A percentile compares a stretch with the other conserved stretches of the same genome.
Evolutionary conservation across 2,329 filamentous ascomycete species (phyloP).

Genomic region (Neofusicoccum sp.): DNA sequence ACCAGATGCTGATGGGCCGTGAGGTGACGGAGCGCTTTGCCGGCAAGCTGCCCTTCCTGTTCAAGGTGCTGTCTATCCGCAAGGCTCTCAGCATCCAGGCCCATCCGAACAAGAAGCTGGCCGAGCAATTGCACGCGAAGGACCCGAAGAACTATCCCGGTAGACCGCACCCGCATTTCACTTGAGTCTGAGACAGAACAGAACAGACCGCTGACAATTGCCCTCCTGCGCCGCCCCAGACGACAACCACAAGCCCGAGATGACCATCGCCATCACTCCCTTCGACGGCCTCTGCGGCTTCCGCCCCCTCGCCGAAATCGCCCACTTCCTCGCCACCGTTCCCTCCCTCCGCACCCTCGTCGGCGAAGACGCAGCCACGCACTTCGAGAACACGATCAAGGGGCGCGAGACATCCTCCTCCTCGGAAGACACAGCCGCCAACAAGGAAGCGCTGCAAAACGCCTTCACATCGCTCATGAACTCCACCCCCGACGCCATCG

Average conservation of each 20-base stretch:
- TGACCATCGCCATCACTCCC: conserved; percentile 95
- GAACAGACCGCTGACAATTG: neutral
- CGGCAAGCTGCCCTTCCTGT: conserved; percentile 86
- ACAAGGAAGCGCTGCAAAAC: conserved; percentile 75
- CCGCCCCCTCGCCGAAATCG: conserved; percentile 80
- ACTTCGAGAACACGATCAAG: conserved; percentile 48
- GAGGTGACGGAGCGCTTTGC: conserved; percentile 73
- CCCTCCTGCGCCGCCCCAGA: conserved; percentile 40
- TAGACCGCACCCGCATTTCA: conserved; percentile 25
- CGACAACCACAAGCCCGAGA: conserved; percentile 99
- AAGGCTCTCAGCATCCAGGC: conserved; percentile 97
- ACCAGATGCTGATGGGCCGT: conserved; percentile 74
- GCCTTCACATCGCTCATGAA: conserved; percentile 81
- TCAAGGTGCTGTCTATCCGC: conserved; percentile 95
- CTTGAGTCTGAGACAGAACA: neutral
- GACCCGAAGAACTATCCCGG: conserved; percentile 91
- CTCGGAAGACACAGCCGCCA: conserved; percentile 50
- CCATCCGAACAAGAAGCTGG: conserved; percentile 92
- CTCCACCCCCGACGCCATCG: conserved; percentile 64
- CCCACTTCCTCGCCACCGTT: conserved; percentile 73
- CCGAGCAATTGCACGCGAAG: conserved; percentile 78
- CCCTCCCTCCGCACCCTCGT: conserved; percentile 50
- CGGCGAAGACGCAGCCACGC: conserved; percentile 46
- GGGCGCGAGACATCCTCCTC: conserved; percentile 52
- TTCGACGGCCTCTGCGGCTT: conserved; percentile 98